A percentile compares a stretch with the other conserved stretches of the same genome.
These are phyloP conservation scores for Candida krabiensis DNA, from an alignment of 805 yeast species.

Conservation along the genomic window DNA sequence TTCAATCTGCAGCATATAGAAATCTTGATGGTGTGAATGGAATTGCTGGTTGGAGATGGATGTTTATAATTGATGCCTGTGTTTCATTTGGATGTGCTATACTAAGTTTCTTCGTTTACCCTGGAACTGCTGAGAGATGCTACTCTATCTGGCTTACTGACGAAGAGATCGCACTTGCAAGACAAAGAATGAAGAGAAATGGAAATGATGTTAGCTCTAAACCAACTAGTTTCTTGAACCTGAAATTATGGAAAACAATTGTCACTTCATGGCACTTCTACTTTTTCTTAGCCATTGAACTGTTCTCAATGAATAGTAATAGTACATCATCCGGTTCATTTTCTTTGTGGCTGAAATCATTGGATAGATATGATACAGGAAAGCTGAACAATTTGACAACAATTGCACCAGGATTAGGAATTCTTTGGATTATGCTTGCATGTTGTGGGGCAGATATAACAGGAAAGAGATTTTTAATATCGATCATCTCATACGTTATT, in stretches of 20 bases:
- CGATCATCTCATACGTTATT: constrained; percentile 36
- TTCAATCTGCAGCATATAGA: constrained; percentile 40
- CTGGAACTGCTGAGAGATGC: constrained; percentile 46
- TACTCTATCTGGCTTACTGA: constrained; percentile 38
- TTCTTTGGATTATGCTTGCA: constrained; percentile 15
- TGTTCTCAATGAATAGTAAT: constrained; percentile 19
- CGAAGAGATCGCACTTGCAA: constrained; percentile 44
- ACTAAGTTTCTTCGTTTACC: constrained; percentile 42
- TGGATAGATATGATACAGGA: constrained; percentile 37
- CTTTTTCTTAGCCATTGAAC: constrained; percentile 22
- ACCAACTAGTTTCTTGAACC: constrained; percentile 42
- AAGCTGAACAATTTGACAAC: constrained; percentile 34
- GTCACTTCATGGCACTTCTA: constrained; percentile 43
- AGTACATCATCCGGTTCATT: constrained; percentile 36
- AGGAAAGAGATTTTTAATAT: not conserved
- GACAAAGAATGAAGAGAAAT: constrained; percentile 41
- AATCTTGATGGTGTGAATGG: constrained; percentile 24
- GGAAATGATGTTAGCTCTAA: constrained; percentile 22
- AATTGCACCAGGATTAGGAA: constrained; percentile 33
- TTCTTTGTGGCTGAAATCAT: constrained; percentile 25
- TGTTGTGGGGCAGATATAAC: constrained; percentile 24
- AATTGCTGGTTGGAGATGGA: constrained; percentile 51
- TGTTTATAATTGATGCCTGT: constrained; percentile 51
- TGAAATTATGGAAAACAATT: constrained; percentile 41
- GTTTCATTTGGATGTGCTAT: constrained; percentile 37